Evolutionary conservation across 75 land plant species (phyloP), one percentile per base, ranked within the genome.

Genomic region (Larix kaempferi): DNA sequence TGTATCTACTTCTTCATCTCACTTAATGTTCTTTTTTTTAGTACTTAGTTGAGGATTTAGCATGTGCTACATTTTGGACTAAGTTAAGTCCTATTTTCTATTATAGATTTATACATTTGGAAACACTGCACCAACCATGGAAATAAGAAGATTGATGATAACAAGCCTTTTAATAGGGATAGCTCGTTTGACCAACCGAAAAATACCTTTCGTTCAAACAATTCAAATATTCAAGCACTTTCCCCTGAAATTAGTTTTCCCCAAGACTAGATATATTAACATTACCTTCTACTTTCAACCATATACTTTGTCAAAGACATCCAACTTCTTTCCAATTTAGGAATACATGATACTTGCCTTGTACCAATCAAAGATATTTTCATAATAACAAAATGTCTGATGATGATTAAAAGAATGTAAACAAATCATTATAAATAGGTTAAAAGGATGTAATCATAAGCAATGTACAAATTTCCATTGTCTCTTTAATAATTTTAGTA

Each of bases 241-340:
- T 5, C 44, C 49, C 44, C 71, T 37, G 71, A 67, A 67, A 67
- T 67, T 37, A 37, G 71, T 17, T 37, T 67, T n/a, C 71, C 71
- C 33, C 44, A 33, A 17, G 71, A 67, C 7, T 67, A 39, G 71
- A 67, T 44, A 27, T 67, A 37, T 67, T 67, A 67, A 37, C 5
- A 13, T 11, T 16, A 4, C 25, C 27, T 60, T 5, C 71, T 67
- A 67, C 6, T 37, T 35, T 37, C 44, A 67, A 37, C 22, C 44
- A 6, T 19, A 35, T 7, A 4, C 37, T n/a, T 21, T 67, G 49
- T n/a, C 22, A 67, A 35, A 8, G 8, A 67, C 41, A 7, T 21
- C 21, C 37, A 16, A 16, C 17, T 35, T 5, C 0, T 19, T 35
- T 41, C 27, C 49, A 35, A 5, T 39, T 17, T 29, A 19, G 41